A percentile compares a stretch with the other conserved stretches of the same genome.
These are phyloP conservation scores for Colletotrichum sp. DNA, from an alignment of 2,329 filamentous ascomycete genomes.

Conservation along the genomic window DNA sequence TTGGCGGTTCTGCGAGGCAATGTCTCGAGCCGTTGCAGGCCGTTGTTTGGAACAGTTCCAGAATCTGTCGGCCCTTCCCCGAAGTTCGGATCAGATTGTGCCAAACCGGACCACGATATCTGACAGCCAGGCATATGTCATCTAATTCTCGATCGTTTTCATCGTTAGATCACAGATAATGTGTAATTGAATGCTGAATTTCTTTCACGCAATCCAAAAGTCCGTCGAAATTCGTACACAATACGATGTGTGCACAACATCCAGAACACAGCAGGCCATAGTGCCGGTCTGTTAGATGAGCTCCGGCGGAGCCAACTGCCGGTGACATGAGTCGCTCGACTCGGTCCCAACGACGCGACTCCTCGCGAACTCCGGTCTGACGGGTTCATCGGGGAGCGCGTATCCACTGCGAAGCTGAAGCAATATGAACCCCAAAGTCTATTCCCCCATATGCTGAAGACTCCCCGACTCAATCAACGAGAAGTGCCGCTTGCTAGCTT, in stretches of 20 bases:
- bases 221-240: background rate
- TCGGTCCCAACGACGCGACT: background rate
- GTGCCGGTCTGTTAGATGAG: background rate
- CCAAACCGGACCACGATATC: background rate
- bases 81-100: background rate
- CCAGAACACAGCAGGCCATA: background rate
- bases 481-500: background rate
- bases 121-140: background rate
- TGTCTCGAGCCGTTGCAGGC: background rate
- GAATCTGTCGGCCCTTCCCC: background rate
- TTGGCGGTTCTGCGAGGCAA: background rate
- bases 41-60: background rate
- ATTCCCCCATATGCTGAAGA: background rate
- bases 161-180: background rate
- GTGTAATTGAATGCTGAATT: background rate
- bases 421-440: background rate
- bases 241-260: background rate
- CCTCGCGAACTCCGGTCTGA: background rate
- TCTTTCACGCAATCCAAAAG: background rate
- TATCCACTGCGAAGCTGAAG: background rate
- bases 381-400: background rate
- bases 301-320: background rate
- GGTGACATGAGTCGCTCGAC: background rate
- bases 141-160: background rate
- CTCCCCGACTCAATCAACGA: background rate